Base-by-base conservation (phyloP, 1,284 basidiomycete genomes). In the Trametes versicolor region DNA sequence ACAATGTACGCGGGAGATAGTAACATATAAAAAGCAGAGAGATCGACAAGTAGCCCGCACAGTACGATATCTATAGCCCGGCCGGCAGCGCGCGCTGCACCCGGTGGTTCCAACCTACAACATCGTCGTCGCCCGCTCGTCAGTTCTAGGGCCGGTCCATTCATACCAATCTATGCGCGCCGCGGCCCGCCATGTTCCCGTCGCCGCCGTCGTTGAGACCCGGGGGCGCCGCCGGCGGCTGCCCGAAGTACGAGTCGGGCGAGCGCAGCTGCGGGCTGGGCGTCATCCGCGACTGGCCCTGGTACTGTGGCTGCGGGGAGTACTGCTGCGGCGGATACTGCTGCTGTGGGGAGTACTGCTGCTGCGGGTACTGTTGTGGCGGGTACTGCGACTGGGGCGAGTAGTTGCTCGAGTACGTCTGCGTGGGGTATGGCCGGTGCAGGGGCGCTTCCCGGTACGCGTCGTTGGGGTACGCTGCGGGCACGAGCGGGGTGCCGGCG, bases 301-400 rank as follows among this genome's bases (percentile, higher is more conserved):
- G 45, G 54, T 41, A 60, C 49, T 52, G 57, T 25, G 53, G 52
- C 34, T 51, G 77, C 10, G 78, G 47, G 5, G 52, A 19, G 27
- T 65, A 60, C 39, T 63, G 59, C 47, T 10, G 37, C 2, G 72
- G 66, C 6, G 67, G 71, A 65, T 51, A 80, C 36, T 77, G 75
- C 43, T 77, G 76, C 4, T 63, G 66, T 2, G 72, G 66, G 5
- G 67, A 70, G 57, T 51, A 59, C 34, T 56, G 60, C 39, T 55
- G 53, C 8, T 32, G 53, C 1, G 72, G 66, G 27, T 56, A 57
- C 39, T 55, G 53, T 32, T 32, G 53, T 1, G 72, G 66, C 8
- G 67, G 71, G 66, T 52, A 80, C 37, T 78, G 76, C 43, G 78
- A 77, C 6, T 79, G 82, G 43, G 71, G 70, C 29, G 75, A 75